These are phyloP conservation scores for Pulveroboletus sp. DNA, from an alignment of 768 basidiomycete species.

Conservation along the genomic window DNA sequence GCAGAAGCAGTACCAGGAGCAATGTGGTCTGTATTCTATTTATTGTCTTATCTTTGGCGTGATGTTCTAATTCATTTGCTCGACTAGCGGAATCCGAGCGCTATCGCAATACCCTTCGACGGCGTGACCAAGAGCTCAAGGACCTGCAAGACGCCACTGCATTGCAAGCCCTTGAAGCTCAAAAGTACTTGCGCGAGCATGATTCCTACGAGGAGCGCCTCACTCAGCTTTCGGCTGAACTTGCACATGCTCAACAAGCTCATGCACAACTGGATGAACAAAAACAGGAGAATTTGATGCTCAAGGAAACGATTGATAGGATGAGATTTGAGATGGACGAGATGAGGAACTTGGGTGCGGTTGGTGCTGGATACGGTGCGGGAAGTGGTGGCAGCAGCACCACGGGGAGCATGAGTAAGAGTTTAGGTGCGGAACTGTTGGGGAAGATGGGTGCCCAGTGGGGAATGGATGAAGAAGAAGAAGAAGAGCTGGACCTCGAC, in stretches of 20 bases:
- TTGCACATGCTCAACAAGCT: constrained; percentile 63
- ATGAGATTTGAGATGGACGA: constrained; percentile 94
- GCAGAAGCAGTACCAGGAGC: constrained; percentile 86
- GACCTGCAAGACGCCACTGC: constrained; percentile 54
- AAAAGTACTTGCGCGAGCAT: constrained; percentile 64
- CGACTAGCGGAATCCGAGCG: constrained; percentile 67
- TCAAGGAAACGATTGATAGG: constrained; percentile 95
- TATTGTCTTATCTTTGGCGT: not conserved
- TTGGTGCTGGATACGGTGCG: constrained; percentile 32
- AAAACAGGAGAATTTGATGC: constrained; percentile 87
- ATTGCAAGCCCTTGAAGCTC: constrained; percentile 60
- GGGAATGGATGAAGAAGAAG: constrained; percentile 41
- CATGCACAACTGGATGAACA: constrained; percentile 80
- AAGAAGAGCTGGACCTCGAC: constrained; percentile 33
- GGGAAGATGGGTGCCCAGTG: constrained; percentile 51
- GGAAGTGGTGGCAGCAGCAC: constrained; percentile 46
- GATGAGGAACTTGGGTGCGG: constrained; percentile 51
- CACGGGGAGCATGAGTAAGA: constrained; percentile 61
- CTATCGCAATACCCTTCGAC: constrained; percentile 67
- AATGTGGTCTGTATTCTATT: constrained; percentile 56
- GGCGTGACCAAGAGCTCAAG: constrained; percentile 70
- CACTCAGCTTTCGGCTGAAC: constrained; percentile 62
- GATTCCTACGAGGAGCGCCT: constrained; percentile 70
- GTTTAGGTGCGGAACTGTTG: constrained; percentile 66
- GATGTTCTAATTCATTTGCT: not conserved